Base-by-base conservation (phyloP, 179 eudicot genomes). In the Beta lomatogona region DNA sequence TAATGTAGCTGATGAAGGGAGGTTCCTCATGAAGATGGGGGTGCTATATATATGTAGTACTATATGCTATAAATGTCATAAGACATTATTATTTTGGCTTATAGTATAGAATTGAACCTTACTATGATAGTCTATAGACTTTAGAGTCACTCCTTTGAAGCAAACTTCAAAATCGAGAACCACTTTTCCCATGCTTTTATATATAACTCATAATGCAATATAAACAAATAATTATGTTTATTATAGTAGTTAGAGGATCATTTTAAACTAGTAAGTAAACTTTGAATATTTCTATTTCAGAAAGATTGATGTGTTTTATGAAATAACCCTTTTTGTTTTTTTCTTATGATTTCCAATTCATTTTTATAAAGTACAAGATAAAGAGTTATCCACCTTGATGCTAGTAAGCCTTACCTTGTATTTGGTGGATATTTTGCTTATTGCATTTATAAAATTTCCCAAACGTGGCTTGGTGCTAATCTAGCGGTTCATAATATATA, bases 131-230 rank as follows among this genome's bases (percentile, higher is more conserved):
- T 48, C 9, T 48, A 48, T 48, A 25, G 28, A 48, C 9, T 48
- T 82, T 79, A 59, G 83, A 83, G 88, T 48, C 57, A 80, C 84
- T 86, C 82, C 68, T 78, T 54, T 75, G 77, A 58, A 72, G 54
- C 18, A 55, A 59, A 28, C 68, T 41, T 72, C 53, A 66, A 78
- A 67, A 68, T 48, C 60, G 55, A 82, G 74, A 77, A 78, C 77
- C 50, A 77, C 25, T 68, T 13, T 54, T 75, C 68, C 53, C 50
- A 36, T 36, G 41, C 2, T 48, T 67, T 79, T 48, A 79, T 79
- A n/a, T 25, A 31, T 28, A 31, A 22, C 72, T 25, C 65, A 50
- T 22, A 50, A 72, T 21, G 36, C 41, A 16, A 12, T 25, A 15
- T 48, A 77, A 13, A 60, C 19, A 21, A 45, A 41, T 2, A 50